Evolutionary conservation across 2,329 filamentous ascomycete species (phyloP).

Genomic region (Colletotrichum plurivorum): DNA sequence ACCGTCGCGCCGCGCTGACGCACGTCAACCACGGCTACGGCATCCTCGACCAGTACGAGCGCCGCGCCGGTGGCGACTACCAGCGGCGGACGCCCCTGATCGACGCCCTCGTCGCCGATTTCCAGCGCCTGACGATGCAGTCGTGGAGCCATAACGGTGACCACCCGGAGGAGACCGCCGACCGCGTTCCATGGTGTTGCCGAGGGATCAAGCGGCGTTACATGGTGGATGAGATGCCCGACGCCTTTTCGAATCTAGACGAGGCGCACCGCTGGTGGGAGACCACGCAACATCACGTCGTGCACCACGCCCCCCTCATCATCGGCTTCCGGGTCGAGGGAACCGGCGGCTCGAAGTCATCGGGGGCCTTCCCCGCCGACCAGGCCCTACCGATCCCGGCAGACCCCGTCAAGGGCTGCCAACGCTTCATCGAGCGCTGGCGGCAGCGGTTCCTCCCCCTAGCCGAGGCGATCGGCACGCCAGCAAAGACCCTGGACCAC

Average conservation of each 20-base stretch:
- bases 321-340: slow-evolving; percentile 32
- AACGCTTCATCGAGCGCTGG: slow-evolving; percentile 22
- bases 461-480: slow-evolving; percentile 43
- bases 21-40: slow-evolving; percentile 53
- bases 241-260: slow-evolving; percentile 16
- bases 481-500: slow-evolving; percentile 2
- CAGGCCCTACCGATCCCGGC: slow-evolving; percentile 18
- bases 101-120: slow-evolving; percentile 23
- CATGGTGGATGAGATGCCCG: slow-evolving; percentile 36
- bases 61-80: background rate
- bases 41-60: slow-evolving; percentile 23
- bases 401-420: slow-evolving; percentile 40
- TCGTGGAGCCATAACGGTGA: slow-evolving; percentile 35
- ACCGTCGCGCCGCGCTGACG: slow-evolving; percentile 55
- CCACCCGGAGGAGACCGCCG: slow-evolving; percentile 18
- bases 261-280: slow-evolving; percentile 39
- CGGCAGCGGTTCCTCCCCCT: slow-evolving; percentile 8
- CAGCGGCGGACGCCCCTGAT: slow-evolving; percentile 7
- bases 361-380: slow-evolving; percentile 2
- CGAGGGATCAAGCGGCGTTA: slow-evolving; percentile 20
- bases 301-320: slow-evolving; percentile 24
- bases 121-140: slow-evolving; percentile 34
- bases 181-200: slow-evolving; percentile 30
- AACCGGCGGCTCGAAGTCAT: slow-evolving; percentile 8
- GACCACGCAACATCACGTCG: slow-evolving; percentile 26